These are phyloP conservation scores for Xylaria telfairii DNA, from an alignment of 495 filamentous ascomycete species.

Conservation along the genomic window DNA sequence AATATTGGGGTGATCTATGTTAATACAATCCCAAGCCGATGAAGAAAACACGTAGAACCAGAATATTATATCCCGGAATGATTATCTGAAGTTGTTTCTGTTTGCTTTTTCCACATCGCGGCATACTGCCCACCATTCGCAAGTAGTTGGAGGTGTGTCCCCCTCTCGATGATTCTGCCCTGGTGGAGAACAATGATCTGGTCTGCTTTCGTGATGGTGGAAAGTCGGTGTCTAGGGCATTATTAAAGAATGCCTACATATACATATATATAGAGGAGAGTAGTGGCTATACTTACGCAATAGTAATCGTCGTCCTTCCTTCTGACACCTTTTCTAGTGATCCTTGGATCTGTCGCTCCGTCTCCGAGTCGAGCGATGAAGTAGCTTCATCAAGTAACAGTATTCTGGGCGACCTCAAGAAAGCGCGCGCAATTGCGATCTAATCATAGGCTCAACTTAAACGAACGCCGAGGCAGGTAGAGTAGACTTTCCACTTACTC, in stretches of 20 bases:
- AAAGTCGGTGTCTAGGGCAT: conserved; percentile 65
- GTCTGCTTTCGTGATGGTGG: conserved; percentile 79
- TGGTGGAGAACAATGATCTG: conserved; percentile 78
- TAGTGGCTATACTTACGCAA: conserved; percentile 34
- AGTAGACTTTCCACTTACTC: background rate
- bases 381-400: conserved; percentile 45
- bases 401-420: conserved; percentile 40
- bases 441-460: background rate
- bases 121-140: conserved; percentile 71
- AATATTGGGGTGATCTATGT: too few species aligned
- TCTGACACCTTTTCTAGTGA: conserved; percentile 44
- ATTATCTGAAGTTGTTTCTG: conserved; percentile 23
- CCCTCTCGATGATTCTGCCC: conserved; percentile 72
- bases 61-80: background rate
- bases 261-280: background rate
- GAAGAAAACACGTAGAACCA: background rate
- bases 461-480: background rate
- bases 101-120: conserved; percentile 84
- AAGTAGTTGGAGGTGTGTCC: conserved; percentile 75
- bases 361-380: conserved; percentile 53
- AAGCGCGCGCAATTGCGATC: conserved; percentile 16
- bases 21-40: background rate
- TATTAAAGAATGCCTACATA: background rate
- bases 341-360: conserved; percentile 78
- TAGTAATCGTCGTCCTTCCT: conserved; percentile 69